These are phyloP conservation scores for Phalaenopsis aphrodite DNA, from an alignment of 106 monocot species.

Conservation along the genomic window DNA sequence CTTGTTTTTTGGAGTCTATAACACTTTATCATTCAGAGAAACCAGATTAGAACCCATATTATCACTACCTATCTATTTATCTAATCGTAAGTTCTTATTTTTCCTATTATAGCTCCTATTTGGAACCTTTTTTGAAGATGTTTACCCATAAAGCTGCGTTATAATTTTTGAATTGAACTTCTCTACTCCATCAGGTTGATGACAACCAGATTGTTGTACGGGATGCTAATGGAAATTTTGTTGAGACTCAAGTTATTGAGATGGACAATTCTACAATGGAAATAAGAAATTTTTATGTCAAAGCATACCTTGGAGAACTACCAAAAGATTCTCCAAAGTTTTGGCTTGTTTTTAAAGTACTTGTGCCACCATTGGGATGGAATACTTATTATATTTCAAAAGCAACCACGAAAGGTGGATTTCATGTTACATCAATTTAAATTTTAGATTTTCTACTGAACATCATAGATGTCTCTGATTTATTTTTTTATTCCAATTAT, in stretches of 20 bases:
- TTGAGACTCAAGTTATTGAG: conserved; percentile 47
- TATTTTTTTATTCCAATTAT: not conserved
- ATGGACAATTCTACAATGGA: conserved; percentile 48
- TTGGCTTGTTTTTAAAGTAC: conserved; percentile 69
- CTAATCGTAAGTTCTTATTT: not conserved
- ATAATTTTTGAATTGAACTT: not conserved
- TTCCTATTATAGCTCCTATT: not conserved
- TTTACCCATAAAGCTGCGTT: not conserved
- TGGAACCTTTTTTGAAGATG: not conserved
- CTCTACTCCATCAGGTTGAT: conserved; percentile 38
- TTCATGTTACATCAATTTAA: not conserved
- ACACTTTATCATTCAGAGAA: not conserved
- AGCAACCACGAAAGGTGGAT: conserved; percentile 29
- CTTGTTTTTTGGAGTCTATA: not conserved
- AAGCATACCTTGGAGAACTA: conserved; percentile 59
- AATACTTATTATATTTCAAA: conserved; percentile 65
- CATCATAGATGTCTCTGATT: not conserved
- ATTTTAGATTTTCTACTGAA: not conserved
- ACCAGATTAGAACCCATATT: not conserved
- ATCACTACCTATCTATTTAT: not conserved
- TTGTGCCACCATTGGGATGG: conserved; percentile 67
- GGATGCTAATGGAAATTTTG: conserved; percentile 44
- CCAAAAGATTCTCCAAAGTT: conserved; percentile 42
- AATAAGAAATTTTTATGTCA: conserved; percentile 50
- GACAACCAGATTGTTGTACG: conserved; percentile 43